Evolutionary conservation across 495 filamentous ascomycete species (phyloP).

Genomic region (Aspergillus ellipticus): DNA sequence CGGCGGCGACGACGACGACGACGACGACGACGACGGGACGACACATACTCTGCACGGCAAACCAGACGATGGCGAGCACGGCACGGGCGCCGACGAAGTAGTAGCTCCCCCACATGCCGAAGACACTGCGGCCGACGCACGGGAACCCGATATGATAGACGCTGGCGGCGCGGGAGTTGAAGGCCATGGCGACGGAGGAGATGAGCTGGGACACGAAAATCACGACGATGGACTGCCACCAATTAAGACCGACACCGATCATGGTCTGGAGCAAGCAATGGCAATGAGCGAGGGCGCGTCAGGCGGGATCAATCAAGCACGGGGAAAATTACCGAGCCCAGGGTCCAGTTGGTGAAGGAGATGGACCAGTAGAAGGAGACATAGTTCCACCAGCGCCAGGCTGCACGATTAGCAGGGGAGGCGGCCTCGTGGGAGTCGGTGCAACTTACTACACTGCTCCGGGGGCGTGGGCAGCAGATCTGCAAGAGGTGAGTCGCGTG

Average conservation of each 20-base stretch:
- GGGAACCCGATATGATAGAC: conserved; percentile 53
- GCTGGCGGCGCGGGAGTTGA: conserved; percentile 20
- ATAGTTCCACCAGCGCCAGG: conserved; percentile 38
- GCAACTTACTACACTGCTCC: conserved; percentile 12
- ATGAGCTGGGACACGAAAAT: conserved; percentile 41
- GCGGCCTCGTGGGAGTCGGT: background rate
- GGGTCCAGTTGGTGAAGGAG: conserved; percentile 40
- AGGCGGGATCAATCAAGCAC: too few species aligned
- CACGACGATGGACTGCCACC: conserved; percentile 43
- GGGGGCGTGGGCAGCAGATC: conserved; percentile 15
- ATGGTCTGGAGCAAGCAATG: conserved; percentile 25
- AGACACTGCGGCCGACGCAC: conserved; percentile 51
- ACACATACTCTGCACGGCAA: conserved; percentile 51
- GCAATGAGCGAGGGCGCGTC: background rate
- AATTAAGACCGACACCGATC: conserved; percentile 40
- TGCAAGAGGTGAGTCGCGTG: conserved; percentile 3
- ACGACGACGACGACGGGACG: background rate
- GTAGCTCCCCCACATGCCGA: conserved; percentile 59
- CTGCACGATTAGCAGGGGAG: background rate
- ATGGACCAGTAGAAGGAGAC: conserved; percentile 37
- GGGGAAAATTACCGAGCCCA: conserved; percentile 21
- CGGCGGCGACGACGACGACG: too few species aligned
- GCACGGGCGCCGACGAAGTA: conserved; percentile 55
- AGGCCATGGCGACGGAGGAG: conserved; percentile 39
- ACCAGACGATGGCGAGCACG: conserved; percentile 61